Conservation (phyloP, 1,284 basidiomycete species). For the Ustilago nuda region DNA sequence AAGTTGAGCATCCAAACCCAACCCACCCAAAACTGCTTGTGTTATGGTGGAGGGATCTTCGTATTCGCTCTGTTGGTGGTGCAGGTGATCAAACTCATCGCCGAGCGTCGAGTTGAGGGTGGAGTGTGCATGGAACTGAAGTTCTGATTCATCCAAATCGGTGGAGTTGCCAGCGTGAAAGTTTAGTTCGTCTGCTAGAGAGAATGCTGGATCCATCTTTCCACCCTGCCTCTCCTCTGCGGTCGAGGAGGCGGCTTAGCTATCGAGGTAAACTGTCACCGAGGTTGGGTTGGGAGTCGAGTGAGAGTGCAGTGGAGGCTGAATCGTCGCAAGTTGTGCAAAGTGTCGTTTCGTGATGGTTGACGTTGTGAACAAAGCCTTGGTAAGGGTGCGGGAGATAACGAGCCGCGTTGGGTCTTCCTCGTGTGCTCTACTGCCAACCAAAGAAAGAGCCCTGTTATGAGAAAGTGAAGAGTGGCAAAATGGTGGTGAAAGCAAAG, state of each 20-base stretch:
- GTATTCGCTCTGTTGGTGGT: neutral
- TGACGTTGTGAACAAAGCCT: no score
- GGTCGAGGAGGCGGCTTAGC: no score
- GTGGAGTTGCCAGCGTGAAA: neutral
- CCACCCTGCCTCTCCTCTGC: neutral
- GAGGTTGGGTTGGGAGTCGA: no score
- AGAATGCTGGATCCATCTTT: conserved; percentile 47
- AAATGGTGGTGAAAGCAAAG: neutral
- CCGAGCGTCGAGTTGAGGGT: neutral
- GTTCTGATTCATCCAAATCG: conserved; percentile 1
- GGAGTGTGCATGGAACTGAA: conserved; percentile 7
- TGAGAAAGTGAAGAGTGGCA: neutral
- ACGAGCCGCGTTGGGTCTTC: no score
- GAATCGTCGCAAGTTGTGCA: no score
- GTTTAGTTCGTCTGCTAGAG: conserved; percentile 35
- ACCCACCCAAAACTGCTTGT: neutral
- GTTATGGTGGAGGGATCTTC: neutral
- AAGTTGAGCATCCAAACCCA: conserved; percentile 13
- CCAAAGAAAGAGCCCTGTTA: no score
- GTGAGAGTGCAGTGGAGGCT: no score
- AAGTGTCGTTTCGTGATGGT: no score
- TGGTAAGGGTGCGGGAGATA: no score
- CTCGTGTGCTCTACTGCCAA: no score
- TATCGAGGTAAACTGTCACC: no score
- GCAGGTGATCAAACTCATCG: neutral